Evolutionary conservation across 2,329 filamentous ascomycete genomes (phyloP), one percentile per base, ranked within the genome.

Genomic region (Phialophora verrucosa): DNA sequence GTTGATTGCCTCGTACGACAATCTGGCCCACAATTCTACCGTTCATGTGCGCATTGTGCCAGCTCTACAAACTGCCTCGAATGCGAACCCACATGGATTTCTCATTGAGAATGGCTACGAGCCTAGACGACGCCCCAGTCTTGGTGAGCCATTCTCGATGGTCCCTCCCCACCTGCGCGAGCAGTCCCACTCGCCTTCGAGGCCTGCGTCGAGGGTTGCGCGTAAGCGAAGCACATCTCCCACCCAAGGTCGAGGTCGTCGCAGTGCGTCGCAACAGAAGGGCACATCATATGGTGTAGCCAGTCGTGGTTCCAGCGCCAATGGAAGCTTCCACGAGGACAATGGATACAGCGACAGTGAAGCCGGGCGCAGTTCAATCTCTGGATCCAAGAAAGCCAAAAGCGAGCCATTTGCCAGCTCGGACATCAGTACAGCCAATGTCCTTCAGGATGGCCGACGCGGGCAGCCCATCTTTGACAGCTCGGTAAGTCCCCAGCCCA

Each of bases 371-470:
- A 90, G 88, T 71, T 93, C 92, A 63, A 85, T 90, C 58, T 83
- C 84, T 17, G 86, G 86, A 71, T 90, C 90, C 66, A 89, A 91
- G 74, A 91, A 91, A 77, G 87, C 85, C 73, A 93, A 91, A 78
- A 88, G 84, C 71, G 93, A 97, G 74, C 90, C 92, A 71, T 87
- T 97, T 74, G 93, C 92, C 57, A 97, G 92, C 77, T 96, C 95
- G 17, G 95, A 99, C 73, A 99, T 99, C 76, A 98, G 94, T 77
- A 88, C 97, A 73, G 93, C 97, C 73, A 99, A 99, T 77, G 98
- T 99, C 78, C 91, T 99, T 68, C 94, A 98, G 80, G 95, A 96
- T 76, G 93, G 94, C 72, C 90, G 95, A 79, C 90, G 95, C 76
- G 97, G 98, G 84, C 88, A 93, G 76, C 92, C 94, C 74, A 97